Percentiles rank a stretch among this genome's conserved stretches.
phyloP scores from a whole-genome alignment of 192 early-diverging fungal species.

The Backusella australiensis region DNA sequence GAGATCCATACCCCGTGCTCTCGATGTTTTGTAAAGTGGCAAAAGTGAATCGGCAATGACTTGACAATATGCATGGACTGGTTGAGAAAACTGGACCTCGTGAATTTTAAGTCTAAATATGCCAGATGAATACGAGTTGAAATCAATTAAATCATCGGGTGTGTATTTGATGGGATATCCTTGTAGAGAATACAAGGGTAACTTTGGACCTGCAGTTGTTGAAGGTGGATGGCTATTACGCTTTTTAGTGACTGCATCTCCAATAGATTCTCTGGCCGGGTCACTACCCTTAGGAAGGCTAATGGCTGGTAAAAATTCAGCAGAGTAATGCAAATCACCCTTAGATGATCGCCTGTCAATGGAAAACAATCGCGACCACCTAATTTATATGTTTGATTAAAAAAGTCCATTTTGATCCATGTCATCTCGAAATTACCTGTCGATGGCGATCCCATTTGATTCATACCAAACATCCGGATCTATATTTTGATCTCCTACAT shows the following conservation, averaged over 20 bases:
- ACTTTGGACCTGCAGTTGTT: neutral
- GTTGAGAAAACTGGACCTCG: constrained; percentile 27
- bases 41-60: constrained; percentile 40
- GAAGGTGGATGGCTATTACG: neutral
- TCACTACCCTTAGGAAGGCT: constrained; percentile 12
- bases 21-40: constrained; percentile 43
- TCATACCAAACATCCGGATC: constrained; percentile 28
- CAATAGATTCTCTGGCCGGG: neutral
- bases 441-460: constrained; percentile 17
- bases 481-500: constrained; percentile 19
- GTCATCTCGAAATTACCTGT: constrained; percentile 18
- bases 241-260: constrained; percentile 21
- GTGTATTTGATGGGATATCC: constrained; percentile 23
- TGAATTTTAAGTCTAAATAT: constrained; percentile 52
- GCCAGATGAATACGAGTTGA: constrained; percentile 41
- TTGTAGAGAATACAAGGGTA: constrained; percentile 24
- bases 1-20: constrained; percentile 21
- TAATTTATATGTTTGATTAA: constrained; percentile 8
- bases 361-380: constrained; percentile 36
- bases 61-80: constrained; percentile 39
- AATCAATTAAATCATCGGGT: constrained; percentile 29
- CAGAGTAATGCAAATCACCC: constrained; percentile 38
- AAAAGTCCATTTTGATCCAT: neutral
- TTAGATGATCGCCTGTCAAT: constrained; percentile 27
- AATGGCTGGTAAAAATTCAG: constrained; percentile 37